Evolutionary conservation across 306 rosid genomes (phyloP), one percentile per base, ranked within the genome.

Genomic region (Prunus mira): DNA sequence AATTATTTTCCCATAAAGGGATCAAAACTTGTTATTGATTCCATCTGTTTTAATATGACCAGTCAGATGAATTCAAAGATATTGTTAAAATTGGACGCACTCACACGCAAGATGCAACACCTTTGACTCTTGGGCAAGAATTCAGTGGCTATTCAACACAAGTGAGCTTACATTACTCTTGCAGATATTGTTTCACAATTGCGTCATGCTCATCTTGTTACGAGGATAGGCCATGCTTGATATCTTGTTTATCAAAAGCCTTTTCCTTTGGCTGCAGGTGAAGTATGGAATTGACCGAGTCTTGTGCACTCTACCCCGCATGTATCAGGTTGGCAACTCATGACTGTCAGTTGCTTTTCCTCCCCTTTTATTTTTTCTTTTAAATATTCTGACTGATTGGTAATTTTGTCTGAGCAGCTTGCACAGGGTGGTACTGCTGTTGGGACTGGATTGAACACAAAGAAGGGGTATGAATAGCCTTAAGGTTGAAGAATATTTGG

Each of bases 381-480:
- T 54, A 61, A 2, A 62, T 30, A 45, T 73, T 79, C 79, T 87
- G 80, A 87, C 75, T 76, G 24, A 80, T 72, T 69, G 51, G 30
- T 76, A 67, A 64, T 83, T 51, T 83, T 69, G 46, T 74, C 77
- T 84, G 91, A 72, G 80, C 93, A 92, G 99, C 97, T 96, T 70
- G 99, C 98, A 62, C 99, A 96, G 81, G 99, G 99, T 75, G 99
- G 99, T 80, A 92, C 99, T 50, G 99, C 99, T 86, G 99, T 96
- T 32, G 99, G 99, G 81, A 96, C 99, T 73, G 98, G 99, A 87
- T 84, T 96, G 84, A 96, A 96, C 87, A 96, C 99, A 81, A 92
- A 91, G 90, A 96, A 83, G 82, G 99, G 99, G 98, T 96, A 87
- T 25, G 93, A 76, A 76, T 64, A 64, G 79, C 56, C 52, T 83